These are phyloP conservation scores for Candida albicans DNA, from an alignment of 1,139 yeast species.

Conservation along the genomic window DNA sequence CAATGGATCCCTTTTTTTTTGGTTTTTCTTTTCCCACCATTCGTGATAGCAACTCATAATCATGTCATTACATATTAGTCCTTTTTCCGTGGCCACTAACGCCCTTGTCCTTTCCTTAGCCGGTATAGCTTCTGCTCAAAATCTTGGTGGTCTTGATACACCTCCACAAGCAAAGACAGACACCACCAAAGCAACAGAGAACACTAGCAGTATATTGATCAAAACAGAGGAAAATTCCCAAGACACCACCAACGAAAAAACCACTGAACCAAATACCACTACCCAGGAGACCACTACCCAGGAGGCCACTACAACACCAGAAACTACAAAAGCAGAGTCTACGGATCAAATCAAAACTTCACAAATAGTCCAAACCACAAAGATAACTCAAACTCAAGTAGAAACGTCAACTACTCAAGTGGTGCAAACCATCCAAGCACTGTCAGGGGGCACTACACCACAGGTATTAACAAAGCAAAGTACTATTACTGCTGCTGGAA, in stretches of 20 bases:
- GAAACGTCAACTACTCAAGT: not conserved
- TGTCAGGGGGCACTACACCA: not conserved
- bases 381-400: not conserved
- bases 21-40: not conserved
- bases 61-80: constrained; percentile 19
- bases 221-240: not conserved
- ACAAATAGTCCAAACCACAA: not conserved
- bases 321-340: not conserved
- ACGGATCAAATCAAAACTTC: not conserved
- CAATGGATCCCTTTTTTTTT: constrained; percentile 1
- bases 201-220: constrained; percentile 10
- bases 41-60: not conserved
- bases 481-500: constrained; percentile 1
- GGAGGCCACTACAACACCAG: not conserved
- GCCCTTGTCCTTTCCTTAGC: constrained; percentile 17
- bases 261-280: not conserved
- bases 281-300: not conserved
- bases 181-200: constrained; percentile 7
- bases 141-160: constrained; percentile 19
- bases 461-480: not conserved
- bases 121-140: constrained; percentile 11
- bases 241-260: not conserved
- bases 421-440: not conserved
- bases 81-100: constrained; percentile 14
- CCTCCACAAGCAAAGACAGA: constrained; percentile 8